A percentile compares a stretch with the other conserved stretches of the same genome.
These are phyloP conservation scores for Diplodia sapinea DNA, from an alignment of 2,329 filamentous ascomycete genomes.

Conservation along the genomic window DNA sequence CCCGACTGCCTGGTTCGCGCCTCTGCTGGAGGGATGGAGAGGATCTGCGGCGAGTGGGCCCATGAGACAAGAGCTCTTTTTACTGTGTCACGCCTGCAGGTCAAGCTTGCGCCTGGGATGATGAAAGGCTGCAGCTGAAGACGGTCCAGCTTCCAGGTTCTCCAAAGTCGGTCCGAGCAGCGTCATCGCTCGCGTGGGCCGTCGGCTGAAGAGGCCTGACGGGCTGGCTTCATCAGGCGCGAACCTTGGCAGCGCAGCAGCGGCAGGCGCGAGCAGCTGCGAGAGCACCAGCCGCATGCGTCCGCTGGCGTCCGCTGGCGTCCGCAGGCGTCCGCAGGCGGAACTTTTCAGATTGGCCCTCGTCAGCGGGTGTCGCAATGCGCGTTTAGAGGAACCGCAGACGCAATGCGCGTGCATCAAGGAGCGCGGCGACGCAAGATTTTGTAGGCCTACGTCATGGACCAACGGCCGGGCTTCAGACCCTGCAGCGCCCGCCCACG, in stretches of 20 bases:
- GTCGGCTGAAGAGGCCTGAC: too few relatives aligned
- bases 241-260: neutral
- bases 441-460: conserved; percentile 25
- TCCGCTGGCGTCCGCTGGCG: conserved; percentile 9
- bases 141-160: neutral
- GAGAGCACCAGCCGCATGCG: neutral
- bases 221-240: too few relatives aligned
- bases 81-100: neutral
- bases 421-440: conserved; percentile 24
- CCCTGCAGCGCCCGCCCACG: conserved; percentile 19
- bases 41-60: neutral
- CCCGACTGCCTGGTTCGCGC: neutral
- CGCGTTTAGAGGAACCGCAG: conserved; percentile 21
- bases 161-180: conserved; percentile 24
- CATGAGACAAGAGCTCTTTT: neutral
- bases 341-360: conserved; percentile 19
- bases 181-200: conserved; percentile 13
- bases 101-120: conserved; percentile 15
- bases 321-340: conserved; percentile 3
- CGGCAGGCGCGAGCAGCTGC: neutral
- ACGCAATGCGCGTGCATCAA: conserved; percentile 25
- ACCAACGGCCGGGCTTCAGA: conserved; percentile 24
- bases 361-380: conserved; percentile 22
- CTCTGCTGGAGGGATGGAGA: neutral
- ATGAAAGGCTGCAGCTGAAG: conserved; percentile 21